Evolutionary conservation across 2,329 filamentous ascomycete genomes (phyloP), one percentile per base, ranked within the genome.

Genomic region (Scedosporium apiospermum): DNA sequence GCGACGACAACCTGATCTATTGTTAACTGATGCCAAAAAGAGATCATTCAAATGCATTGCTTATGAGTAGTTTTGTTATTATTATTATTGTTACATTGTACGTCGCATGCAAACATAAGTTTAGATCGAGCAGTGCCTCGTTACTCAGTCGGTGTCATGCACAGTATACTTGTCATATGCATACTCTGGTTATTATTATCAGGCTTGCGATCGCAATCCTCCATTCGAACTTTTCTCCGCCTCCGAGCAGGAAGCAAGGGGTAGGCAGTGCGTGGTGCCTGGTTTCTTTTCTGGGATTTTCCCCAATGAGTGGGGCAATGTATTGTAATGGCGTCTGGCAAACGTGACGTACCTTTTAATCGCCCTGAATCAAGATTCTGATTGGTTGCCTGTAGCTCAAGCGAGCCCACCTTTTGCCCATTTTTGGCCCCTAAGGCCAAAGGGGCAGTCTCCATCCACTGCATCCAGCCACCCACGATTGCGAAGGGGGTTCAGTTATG

Each of bases 271-370:
- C 18, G 51, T 55, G 51, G 51, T 55, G 51, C 51, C 51, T 55
- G 51, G 41, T 49, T 60, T 49, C 58, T 61, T 61, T 51, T 61
- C 59, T 61, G 26, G 44, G 59, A 61, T 51, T 38, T 49, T 18
- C 42, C 59, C 27, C 59, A 46, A 26, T 27, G 26, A 61, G 44
- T 27, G 41, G 58, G 44, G 59, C 58, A 42, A 26, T 23, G 58
- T 46, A 60, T 41, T 42, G 58, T 41, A 61, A 38, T 53, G 59
- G 59, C 49, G 44, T 27, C 21, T 55, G 51, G 51, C 18, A 27
- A 27, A 55, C 51, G 51, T 55, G 51, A 55, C 21, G 51, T 27
- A 55, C 51, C 51, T 23, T 55, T 27, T 26, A 14, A 23, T 55
- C 18, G 51, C 23, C 18, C 23, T 14, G 18, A 27, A 23, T 12